Base-by-base conservation (phyloP, 208 protist species). In the Cochliopodium minus region DNA sequence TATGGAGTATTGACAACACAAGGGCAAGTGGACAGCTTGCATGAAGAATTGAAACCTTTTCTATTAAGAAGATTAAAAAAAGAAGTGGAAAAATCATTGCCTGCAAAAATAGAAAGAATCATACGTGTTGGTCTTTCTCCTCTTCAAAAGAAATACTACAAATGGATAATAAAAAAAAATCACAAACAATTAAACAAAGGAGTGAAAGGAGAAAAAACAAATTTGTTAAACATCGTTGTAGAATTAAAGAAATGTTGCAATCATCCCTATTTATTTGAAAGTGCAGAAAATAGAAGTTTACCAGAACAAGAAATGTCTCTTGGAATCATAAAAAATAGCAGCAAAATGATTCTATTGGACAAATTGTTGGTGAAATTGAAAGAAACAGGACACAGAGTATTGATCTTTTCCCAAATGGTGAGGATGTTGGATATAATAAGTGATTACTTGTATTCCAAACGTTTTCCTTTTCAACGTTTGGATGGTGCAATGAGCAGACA, bases 361-460 rank as follows among this genome's bases (percentile, higher is more conserved):
- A 87, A 85, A 46, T 62, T 95, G 9, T 73, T 95, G 6, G 30
- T 65, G 2, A 43, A 74, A 17, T 67, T 96, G 9, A 67, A 77
- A 34, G 63, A 71, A 15, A 61, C 62, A 1, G 87, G 85, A 5
- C 86, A 93, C 62, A 68, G 86, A 40, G 87, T 95, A 4, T 70
- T 96, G 1, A 78, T 97, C 39, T 96, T 96, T 51, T 89, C 73
- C 1, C 90, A 94, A 59, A 92, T 95, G 79, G 78, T 85, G 5
- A 48, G 50, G 20, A 78, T 92, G 62, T 63, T 96, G 0, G 88
- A 96, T 62, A 63, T 95, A 6, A 48, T 96, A 7, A 69, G 77
- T 35, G 82, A 91, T 26, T 96, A 92, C 59, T 46, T 93, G 0
- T 49, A 58, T 4, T 51, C 68, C 10, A 60, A 52, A 30, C 15